Base-by-base conservation (phyloP, 176 grass and related monocot species). In the Elymus sibiricus region DNA sequence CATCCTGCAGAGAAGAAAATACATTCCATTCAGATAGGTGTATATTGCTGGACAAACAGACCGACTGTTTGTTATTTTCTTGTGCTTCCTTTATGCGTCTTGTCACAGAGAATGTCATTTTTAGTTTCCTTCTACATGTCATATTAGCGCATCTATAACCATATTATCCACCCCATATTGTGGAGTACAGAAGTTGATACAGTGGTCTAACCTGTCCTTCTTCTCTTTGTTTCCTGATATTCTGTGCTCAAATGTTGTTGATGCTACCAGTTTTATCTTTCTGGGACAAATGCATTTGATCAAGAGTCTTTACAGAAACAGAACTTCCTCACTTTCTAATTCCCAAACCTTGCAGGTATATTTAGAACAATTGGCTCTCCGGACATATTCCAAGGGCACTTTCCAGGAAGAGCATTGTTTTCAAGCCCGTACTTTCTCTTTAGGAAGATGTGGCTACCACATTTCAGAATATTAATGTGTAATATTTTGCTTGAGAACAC, bases 1-100 rank as follows among this genome's bases (percentile, higher is more conserved):
- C 96, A 98, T 82, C 92, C 92, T 81, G 92, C 96, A 79, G 91
- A 95, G 74, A 98, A 94, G 85, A 98, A 95, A 86, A 95, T 98
- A 44, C 92, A 90, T 80, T 98, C 93, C 65, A 94, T 98, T 70
- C 93, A 98, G 38, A 39, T 39, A n/a, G n/a, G n/a, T n/a, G n/a
- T n/a, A n/a, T n/a, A n/a, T n/a, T n/a, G n/a, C n/a, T n/a, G n/a
- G n/a, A n/a, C n/a, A n/a, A n/a, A n/a, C n/a, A n/a, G n/a, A n/a
- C n/a, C n/a, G n/a, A n/a, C n/a, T n/a, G n/a, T n/a, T n/a, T n/a
- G n/a, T n/a, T n/a, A n/a, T n/a, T n/a, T n/a, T n/a, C n/a, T n/a
- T n/a, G n/a, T n/a, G n/a, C n/a, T n/a, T n/a, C n/a, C n/a, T n/a
- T n/a, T n/a, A n/a, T n/a, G n/a, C n/a, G n/a, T n/a, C n/a, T n/a